Evolutionary conservation across 2,329 filamentous ascomycete genomes (phyloP).

Genomic region (Harringtonia aguacate): DNA sequence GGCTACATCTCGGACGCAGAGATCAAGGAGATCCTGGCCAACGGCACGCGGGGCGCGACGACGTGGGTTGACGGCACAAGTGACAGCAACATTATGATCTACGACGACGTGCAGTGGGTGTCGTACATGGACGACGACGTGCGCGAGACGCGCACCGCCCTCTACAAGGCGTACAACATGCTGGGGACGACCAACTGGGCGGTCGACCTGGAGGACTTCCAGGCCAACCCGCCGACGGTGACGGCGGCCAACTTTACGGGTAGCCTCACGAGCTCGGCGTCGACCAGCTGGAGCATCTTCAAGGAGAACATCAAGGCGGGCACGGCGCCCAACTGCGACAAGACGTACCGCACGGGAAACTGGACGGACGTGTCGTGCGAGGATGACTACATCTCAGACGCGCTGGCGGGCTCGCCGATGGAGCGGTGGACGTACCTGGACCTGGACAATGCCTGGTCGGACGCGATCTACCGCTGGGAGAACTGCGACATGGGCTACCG

Average conservation of each 20-base stretch:
- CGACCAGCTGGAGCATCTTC: neutral
- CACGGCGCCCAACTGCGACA: neutral
- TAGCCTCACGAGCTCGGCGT: too few species aligned
- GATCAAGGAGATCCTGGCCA: slow-evolving; percentile 15
- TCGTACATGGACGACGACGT: slow-evolving; percentile 10
- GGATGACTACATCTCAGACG: neutral
- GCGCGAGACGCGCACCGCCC: slow-evolving; percentile 7
- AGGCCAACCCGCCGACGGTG: too few species aligned
- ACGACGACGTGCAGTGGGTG: slow-evolving; percentile 11
- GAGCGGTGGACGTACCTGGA: neutral
- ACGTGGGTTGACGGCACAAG: slow-evolving; percentile 3
- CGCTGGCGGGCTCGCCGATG: neutral
- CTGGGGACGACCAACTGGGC: slow-evolving; percentile 17
- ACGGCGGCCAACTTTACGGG: too few species aligned
- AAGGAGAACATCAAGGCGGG: neutral
- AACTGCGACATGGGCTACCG: neutral
- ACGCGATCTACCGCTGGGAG: neutral
- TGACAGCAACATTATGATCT: slow-evolving; percentile 10
- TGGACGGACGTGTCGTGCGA: neutral
- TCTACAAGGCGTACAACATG: slow-evolving; percentile 9
- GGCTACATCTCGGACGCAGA: slow-evolving; percentile 29
- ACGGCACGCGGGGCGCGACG: neutral
- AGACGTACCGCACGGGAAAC: neutral
- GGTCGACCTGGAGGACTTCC: slow-evolving; percentile 11
- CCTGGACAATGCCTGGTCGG: neutral